Percentiles rank a stretch among this genome's conserved stretches.
phyloP scores from a whole-genome alignment of 139 green algal genomes.

The Closterium sp. region DNA sequence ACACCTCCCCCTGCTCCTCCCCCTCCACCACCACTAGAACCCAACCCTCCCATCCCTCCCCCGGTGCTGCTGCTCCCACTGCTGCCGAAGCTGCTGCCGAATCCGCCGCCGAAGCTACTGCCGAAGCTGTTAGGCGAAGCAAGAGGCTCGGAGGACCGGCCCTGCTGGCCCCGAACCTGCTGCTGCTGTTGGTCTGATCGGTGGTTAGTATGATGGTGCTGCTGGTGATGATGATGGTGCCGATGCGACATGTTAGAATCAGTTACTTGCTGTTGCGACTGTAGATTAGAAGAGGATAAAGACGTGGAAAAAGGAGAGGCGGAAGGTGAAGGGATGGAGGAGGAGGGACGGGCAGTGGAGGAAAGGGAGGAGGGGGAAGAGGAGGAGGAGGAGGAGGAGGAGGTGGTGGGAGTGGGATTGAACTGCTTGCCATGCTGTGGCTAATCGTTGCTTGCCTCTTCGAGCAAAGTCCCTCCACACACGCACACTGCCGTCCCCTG shows the following conservation, averaged over 20 bases:
- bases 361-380: background rate
- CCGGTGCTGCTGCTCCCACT: background rate
- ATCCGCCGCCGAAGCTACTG: background rate
- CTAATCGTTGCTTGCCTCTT: slow-evolving; percentile 21
- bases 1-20: too few species aligned
- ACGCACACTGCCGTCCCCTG: slow-evolving; percentile 33
- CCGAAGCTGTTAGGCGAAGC: background rate
- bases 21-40: background rate
- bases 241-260: background rate
- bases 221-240: background rate
- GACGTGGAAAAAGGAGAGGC: background rate
- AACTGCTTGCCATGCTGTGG: slow-evolving; percentile 15
- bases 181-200: background rate
- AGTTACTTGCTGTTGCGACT: background rate
- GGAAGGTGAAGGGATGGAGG: background rate
- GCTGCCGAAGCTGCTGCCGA: background rate
- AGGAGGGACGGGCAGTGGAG: background rate
- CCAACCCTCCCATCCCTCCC: background rate
- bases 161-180: background rate
- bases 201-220: background rate
- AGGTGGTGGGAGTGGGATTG: slow-evolving; percentile 6
- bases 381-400: background rate
- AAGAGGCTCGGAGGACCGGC: background rate
- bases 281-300: background rate
- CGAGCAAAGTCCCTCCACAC: slow-evolving; percentile 26